Conservation (phyloP, 768 basidiomycete genomes). For the Podaxis rugospora region DNA sequence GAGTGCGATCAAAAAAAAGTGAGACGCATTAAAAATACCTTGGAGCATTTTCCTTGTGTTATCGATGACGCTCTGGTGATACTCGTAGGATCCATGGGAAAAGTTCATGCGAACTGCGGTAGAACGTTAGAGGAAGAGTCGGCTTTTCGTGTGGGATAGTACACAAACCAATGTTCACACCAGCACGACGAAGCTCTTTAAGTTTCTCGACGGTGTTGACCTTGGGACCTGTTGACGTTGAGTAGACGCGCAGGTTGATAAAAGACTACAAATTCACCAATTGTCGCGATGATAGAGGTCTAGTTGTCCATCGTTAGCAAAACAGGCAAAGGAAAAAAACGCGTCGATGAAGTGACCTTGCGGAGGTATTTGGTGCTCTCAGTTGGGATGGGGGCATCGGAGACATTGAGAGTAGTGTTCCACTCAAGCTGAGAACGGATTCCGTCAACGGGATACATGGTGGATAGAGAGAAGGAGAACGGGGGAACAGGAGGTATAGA, state of each 20-base stretch:
- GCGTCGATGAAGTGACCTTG: slow-evolving; percentile 57
- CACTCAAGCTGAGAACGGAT: slow-evolving; percentile 88
- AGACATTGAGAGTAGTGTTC: slow-evolving; percentile 78
- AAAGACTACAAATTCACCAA: slow-evolving; percentile 52
- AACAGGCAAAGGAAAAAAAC: slow-evolving; percentile 2
- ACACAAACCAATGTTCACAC: slow-evolving; percentile 92
- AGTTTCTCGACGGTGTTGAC: slow-evolving; percentile 90
- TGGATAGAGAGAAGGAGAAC: slow-evolving; percentile 21
- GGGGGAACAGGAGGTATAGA: slow-evolving; percentile 9
- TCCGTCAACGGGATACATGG: slow-evolving; percentile 55
- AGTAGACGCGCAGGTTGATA: slow-evolving; percentile 1
- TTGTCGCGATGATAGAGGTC: slow-evolving; percentile 98
- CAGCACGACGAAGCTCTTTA: slow-evolving; percentile 76
- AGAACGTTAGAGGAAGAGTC: slow-evolving; percentile 5
- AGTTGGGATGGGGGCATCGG: slow-evolving; percentile 64
- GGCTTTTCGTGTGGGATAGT: neutral
- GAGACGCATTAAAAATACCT: slow-evolving; percentile 37
- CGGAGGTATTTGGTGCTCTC: slow-evolving; percentile 82
- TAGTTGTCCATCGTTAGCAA: slow-evolving; percentile 26
- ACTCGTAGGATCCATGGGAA: slow-evolving; percentile 97
- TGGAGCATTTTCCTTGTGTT: slow-evolving; percentile 87
- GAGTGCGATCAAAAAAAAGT: slow-evolving; percentile 8
- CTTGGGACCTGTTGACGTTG: slow-evolving; percentile 70
- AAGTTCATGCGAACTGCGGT: slow-evolving; percentile 98
- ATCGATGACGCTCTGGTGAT: slow-evolving; percentile 98